Percentiles rank a stretch among this genome's conserved stretches.
phyloP scores from a whole-genome alignment of 164 flowering plant genomes.

The Magnolia kwangsiensis region DNA sequence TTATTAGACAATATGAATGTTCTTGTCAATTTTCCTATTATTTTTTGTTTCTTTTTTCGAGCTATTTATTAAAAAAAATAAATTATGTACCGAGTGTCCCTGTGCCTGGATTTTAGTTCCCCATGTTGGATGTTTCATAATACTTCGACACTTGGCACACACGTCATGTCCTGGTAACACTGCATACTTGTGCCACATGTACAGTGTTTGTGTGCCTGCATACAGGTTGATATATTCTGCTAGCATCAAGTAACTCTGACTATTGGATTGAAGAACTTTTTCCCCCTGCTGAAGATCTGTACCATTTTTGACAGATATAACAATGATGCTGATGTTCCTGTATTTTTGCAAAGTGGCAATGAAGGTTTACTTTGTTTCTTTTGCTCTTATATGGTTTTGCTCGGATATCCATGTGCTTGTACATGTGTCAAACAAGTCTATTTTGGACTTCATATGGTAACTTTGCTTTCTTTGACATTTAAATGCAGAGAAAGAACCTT shows the following conservation, averaged over 20 bases:
- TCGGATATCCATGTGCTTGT: neutral
- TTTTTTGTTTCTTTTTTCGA: no score
- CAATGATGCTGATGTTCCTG: slow-evolving; percentile 13
- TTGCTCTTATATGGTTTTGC: neutral
- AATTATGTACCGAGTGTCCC: no score
- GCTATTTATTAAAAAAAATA: no score
- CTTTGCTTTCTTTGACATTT: neutral
- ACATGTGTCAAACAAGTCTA: neutral
- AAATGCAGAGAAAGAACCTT: slow-evolving; percentile 16
- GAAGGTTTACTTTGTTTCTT: slow-evolving; percentile 22
- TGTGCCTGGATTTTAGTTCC: no score
- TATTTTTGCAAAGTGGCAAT: slow-evolving; percentile 12
- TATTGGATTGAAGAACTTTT: neutral
- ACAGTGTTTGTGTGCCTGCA: neutral
- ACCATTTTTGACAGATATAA: slow-evolving; percentile 18
- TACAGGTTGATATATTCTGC: neutral
- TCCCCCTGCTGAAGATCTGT: neutral
- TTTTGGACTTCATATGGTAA: neutral
- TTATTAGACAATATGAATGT: no score
- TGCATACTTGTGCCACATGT: no score
- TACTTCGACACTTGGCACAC: no score
- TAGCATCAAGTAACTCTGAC: no score
- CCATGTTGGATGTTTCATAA: no score
- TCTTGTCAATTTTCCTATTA: no score
- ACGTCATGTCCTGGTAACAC: no score